These are phyloP conservation scores for Wickerhamiella australiensis DNA, from an alignment of 805 yeast species.

Conservation along the genomic window DNA sequence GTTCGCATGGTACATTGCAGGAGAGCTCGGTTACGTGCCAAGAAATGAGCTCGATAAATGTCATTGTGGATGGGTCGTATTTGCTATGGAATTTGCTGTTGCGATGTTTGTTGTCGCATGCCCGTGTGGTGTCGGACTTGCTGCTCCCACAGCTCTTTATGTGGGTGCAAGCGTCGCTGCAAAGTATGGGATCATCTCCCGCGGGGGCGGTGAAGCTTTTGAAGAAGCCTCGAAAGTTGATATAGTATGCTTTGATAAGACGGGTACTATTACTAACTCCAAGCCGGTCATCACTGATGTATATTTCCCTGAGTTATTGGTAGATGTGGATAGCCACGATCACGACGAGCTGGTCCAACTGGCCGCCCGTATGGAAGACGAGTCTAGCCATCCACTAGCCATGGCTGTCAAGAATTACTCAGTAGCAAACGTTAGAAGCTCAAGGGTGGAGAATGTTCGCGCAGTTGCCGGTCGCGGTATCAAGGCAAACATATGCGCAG, in stretches of 20 bases:
- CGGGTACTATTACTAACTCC: conserved; percentile 96
- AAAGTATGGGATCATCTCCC: conserved; percentile 57
- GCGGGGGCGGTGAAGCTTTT: conserved; percentile 75
- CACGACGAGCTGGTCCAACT: conserved; percentile 41
- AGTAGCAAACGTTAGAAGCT: conserved; percentile 2
- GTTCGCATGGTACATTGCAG: conserved; percentile 55
- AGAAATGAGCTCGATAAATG: neutral
- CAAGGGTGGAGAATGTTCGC: conserved; percentile 15
- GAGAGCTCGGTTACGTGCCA: conserved; percentile 46
- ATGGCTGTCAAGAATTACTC: conserved; percentile 40
- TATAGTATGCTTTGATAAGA: conserved; percentile 96
- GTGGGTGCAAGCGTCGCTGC: conserved; percentile 75
- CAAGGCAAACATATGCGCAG: conserved; percentile 15
- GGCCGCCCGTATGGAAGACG: conserved; percentile 36
- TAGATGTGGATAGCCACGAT: conserved; percentile 79
- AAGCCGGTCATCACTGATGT: conserved; percentile 54
- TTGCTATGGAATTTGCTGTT: conserved; percentile 54
- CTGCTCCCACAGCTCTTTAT: conserved; percentile 74
- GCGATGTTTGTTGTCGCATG: conserved; percentile 76
- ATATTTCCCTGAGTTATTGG: conserved; percentile 48
- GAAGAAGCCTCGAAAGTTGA: conserved; percentile 73
- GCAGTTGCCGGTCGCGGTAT: conserved; percentile 21
- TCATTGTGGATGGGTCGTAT: neutral
- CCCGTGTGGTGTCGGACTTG: conserved; percentile 76
- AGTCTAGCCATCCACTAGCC: conserved; percentile 61